Evolutionary conservation across 176 grass and related monocot species (phyloP).

Genomic region (bread wheat (Triticum aestivum)): DNA sequence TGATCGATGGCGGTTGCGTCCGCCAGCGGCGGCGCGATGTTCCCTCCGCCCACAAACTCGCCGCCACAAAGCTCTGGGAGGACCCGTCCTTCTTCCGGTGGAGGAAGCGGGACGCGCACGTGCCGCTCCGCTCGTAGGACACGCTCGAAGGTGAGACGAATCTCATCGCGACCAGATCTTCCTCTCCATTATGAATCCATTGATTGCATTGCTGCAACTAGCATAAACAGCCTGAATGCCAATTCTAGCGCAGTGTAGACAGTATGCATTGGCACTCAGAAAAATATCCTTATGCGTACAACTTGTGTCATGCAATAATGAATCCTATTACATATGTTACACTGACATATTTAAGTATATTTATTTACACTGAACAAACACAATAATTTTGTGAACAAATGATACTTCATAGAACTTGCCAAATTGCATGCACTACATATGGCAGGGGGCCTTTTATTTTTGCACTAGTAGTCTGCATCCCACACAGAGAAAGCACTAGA

Average conservation of each 20-base stretch:
- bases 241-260: background rate
- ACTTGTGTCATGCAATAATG: too few relatives aligned
- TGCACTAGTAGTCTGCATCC: slow-evolving; percentile 33
- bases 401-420: slow-evolving; percentile 20
- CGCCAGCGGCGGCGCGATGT: slow-evolving; percentile 32
- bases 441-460: slow-evolving; percentile 10
- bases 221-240: background rate
- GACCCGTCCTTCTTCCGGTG: slow-evolving; percentile 90
- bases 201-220: background rate
- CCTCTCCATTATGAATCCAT: background rate
- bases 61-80: slow-evolving; percentile 64
- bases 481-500: slow-evolving; percentile 61
- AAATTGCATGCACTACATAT: slow-evolving; percentile 16
- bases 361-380: background rate
- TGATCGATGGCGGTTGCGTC: slow-evolving; percentile 42
- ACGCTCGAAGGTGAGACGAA: slow-evolving; percentile 60
- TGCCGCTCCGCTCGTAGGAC: slow-evolving; percentile 77
- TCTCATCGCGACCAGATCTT: background rate
- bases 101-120: slow-evolving; percentile 86
- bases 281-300: too few relatives aligned
- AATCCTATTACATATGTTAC: too few relatives aligned
- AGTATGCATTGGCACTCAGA: too few relatives aligned
- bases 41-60: slow-evolving; percentile 22
- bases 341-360: too few relatives aligned
- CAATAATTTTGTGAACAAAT: slow-evolving; percentile 18